Evolutionary conservation across 192 early-diverging fungal genomes (phyloP), one percentile per base, ranked within the genome.

Genomic region (Gorgonomyces haynaldii): DNA sequence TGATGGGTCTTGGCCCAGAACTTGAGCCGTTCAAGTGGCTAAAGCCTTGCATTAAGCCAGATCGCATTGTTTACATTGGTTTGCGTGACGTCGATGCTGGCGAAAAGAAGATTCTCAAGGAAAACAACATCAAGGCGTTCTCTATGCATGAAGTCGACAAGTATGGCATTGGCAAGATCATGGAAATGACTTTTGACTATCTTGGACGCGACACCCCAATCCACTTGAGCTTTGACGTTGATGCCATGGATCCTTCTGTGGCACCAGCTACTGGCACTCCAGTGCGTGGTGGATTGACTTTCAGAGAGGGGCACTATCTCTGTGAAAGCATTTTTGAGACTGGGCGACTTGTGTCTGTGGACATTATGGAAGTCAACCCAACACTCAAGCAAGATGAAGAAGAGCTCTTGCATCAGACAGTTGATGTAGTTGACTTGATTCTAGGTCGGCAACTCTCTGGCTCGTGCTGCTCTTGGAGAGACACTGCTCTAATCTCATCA

Each of bases 291-390:
- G 92, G 92, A 19, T 65, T 96, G 37, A 86, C 85, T 8, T 97
- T 94, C 73, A 73, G 93, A 44, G 93, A 97, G 64, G 93, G 93
- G 23, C 93, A 97, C 58, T 97, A 89, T 64, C 90, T 97, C 42
- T 91, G 90, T 67, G 93, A 97, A 64, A 74, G 81, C 5, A 44
- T 97, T 10, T 70, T 73, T 42, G 86, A 91, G 60, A 89, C 87
- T n/a, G 90, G 90, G 4, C 65, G 76, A 29, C 61, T 97, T 42
- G 90, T 94, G 3, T 72, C 90, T 8, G 75, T 90, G 54, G 93
- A 97, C 58, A 74, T 97, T 50, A 85, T 92, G 58, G 93, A 97
- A 62, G 93, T 97, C 35, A 94, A 94, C 66, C 93, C 93, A 1
- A 57, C 74, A 19, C 68, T 94, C 23, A 85, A 82, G 43, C 79